Evolutionary conservation across 192 early-diverging fungal genomes (phyloP), one percentile per base, ranked within the genome.

Genomic region (Backusella australiensis): DNA sequence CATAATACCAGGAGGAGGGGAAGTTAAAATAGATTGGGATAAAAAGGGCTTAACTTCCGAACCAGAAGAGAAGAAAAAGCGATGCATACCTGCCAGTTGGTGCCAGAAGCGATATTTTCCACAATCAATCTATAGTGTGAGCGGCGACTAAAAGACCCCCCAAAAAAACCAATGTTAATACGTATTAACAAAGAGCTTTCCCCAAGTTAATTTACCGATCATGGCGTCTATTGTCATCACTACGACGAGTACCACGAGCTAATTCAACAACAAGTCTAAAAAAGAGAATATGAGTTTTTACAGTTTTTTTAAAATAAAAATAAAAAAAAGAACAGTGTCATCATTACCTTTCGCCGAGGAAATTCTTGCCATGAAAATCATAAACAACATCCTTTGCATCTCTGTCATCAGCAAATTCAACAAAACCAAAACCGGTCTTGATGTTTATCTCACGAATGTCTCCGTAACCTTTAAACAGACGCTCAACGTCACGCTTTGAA

Each of bases 381-480:
- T 94, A 88, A 74, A 98, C 93, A 65, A 93, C 95, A 84, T 97
- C 95, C 67, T 94, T 88, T 44, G 96, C 96, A 85, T 97, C 95
- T 72, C 92, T 86, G 29, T 81, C 81, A 82, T 96, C 92, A 66
- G 89, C 90, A 80, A 95, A 98, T 86, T 98, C 97, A 56, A 98
- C 94, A 87, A 98, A 98, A 46, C 94, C 96, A 84, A 96, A 98
- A 39, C 96, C 96, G 32, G 90, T 87, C 78, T 93, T 88, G 79
- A 94, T 79, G 77, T 91, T 93, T 56, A 96, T 89, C 79, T 97
- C 95, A 77, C 88, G 86, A 75, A 96, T 91, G 38, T 90, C 85
- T 17, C 96, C 96, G 72, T 93, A 95, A 67, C 88, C 89, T 76
- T 89, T 89, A 82, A 93, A 93, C 67, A 95, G 90, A 73, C 86